Base-by-base conservation (phyloP, 768 basidiomycete genomes). In the Royoungia palumana region DNA sequence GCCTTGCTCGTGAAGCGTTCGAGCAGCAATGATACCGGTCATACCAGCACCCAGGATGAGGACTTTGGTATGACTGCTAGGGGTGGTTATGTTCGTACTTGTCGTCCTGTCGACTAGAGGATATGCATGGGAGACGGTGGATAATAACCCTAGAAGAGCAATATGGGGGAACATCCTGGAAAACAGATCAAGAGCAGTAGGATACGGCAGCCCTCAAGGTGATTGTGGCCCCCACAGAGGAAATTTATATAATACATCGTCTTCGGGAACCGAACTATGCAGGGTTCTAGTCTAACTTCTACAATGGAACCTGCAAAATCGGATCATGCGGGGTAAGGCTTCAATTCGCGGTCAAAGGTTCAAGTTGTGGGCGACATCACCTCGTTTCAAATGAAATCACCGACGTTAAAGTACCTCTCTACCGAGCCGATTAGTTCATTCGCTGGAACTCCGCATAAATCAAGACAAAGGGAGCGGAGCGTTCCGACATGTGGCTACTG, bases 21-120 rank as follows among this genome's bases (percentile, higher is more conserved):
- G 75, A 13, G 85, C 85, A 6, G 83, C 83, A 28, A 82, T 80
- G 27, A 85, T 68, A 12, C 85, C 84, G 5, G 85, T 68, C 30
- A 86, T 75, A 9, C 85, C 83, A 17, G 82, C 85, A 2, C 85
- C 84, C 11, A 85, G 72, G 44, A 86, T 79, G 36, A 85, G 72
- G 4, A 83, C 75, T 14, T 59, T 70, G 6, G 62, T 57, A 17
- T 58, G 46, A 9, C 50, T 65, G 11, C 13, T 32, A 14, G 54
- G 16, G 8, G 35, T 20, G 19, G 41, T 40, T 17, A 34, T 27
- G 17, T 44, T 41, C 4, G 36, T 28, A 43, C 54, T 35, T 25
- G 54, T 43, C 27, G 27, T 28, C 7, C 27, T 5, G 8, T 6
- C 27, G 8, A 28, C 27, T 6, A 14, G 58, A 47, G 17, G 36